A percentile compares a stretch with the other conserved stretches of the same genome.
Evolutionary conservation across 1,139 yeast species (phyloP).

Genomic region (Magnusiomyces clavatus): DNA sequence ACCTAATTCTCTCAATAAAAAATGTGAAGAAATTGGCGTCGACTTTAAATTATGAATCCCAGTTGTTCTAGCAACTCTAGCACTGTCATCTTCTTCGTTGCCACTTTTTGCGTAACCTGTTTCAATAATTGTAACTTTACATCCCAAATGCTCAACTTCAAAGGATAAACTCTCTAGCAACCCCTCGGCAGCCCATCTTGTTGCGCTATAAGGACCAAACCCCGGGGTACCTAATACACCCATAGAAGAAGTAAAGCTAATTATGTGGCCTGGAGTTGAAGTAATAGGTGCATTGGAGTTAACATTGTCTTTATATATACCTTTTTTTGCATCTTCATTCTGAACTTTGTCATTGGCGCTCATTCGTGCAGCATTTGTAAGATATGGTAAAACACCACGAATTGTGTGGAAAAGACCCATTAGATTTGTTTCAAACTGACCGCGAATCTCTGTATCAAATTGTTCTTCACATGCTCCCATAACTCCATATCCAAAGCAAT

Average conservation of each 20-base stretch:
- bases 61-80: slow-evolving; percentile 12
- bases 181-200: slow-evolving; percentile 17
- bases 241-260: slow-evolving; percentile 14
- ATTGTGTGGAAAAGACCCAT: slow-evolving; percentile 15
- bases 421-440: slow-evolving; percentile 15
- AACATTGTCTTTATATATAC: neutral
- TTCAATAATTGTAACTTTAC: slow-evolving; percentile 14
- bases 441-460: slow-evolving; percentile 13
- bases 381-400: slow-evolving; percentile 13
- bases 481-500: slow-evolving; percentile 15
- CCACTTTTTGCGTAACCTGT: slow-evolving; percentile 15
- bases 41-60: slow-evolving; percentile 9
- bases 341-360: slow-evolving; percentile 4
- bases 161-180: slow-evolving; percentile 13
- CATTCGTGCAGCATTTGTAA: slow-evolving; percentile 11
- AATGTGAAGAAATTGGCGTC: slow-evolving; percentile 14
- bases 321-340: neutral
- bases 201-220: slow-evolving; percentile 15
- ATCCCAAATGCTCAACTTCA: slow-evolving; percentile 15
- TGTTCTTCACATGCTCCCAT: slow-evolving; percentile 17
- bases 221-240: slow-evolving; percentile 16
- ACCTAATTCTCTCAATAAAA: slow-evolving; percentile 11
- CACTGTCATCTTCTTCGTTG: slow-evolving; percentile 5
- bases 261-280: slow-evolving; percentile 12
- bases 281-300: slow-evolving; percentile 5